Percentiles rank a stretch among this genome's conserved stretches.
phyloP scores from a whole-genome alignment of 2,329 filamentous ascomycete genomes.

The Aspergillus terreus region DNA sequence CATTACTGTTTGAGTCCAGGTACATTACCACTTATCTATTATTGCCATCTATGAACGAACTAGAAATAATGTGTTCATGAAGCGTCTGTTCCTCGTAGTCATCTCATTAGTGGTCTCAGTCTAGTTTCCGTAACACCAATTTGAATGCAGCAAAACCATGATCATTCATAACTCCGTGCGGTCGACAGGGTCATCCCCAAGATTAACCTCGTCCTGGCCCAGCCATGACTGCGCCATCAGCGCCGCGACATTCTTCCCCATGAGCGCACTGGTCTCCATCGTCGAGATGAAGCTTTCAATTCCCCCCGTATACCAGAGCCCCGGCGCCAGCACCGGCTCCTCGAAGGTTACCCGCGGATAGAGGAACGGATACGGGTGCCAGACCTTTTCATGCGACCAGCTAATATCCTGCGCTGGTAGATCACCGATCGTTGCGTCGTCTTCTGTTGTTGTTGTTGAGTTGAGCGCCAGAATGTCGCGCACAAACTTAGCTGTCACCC shows the following conservation, averaged over 20 bases:
- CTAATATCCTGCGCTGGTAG: constrained; percentile 52
- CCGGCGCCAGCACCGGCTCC: constrained; percentile 60
- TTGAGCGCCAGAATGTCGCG: constrained; percentile 46
- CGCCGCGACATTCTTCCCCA: constrained; percentile 64
- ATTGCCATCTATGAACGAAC: constrained; percentile 6
- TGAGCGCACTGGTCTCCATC: constrained; percentile 93
- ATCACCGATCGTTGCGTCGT: constrained; percentile 29
- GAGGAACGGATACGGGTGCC: constrained; percentile 81
- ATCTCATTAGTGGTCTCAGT: too few relatives aligned
- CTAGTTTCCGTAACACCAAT: background rate
- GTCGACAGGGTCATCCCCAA: constrained; percentile 2
- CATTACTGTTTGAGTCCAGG: background rate
- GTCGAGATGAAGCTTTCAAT: constrained; percentile 95
- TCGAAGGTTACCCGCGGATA: constrained; percentile 86
- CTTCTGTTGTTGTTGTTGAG: constrained; percentile 11
- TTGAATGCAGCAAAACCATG: background rate
- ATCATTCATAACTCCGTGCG: constrained; percentile 10
- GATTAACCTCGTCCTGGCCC: constrained; percentile 18
- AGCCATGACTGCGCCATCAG: constrained; percentile 55
- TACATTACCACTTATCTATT: background rate
- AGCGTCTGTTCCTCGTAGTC: background rate
- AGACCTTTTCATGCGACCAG: constrained; percentile 74
- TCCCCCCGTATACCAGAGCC: constrained; percentile 56
- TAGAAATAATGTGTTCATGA: constrained; percentile 18
- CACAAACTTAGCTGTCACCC: constrained; percentile 47